These are phyloP conservation scores for Byssochlamys sp. DNA, from an alignment of 2,329 filamentous ascomycete genomes.

Conservation along the genomic window DNA sequence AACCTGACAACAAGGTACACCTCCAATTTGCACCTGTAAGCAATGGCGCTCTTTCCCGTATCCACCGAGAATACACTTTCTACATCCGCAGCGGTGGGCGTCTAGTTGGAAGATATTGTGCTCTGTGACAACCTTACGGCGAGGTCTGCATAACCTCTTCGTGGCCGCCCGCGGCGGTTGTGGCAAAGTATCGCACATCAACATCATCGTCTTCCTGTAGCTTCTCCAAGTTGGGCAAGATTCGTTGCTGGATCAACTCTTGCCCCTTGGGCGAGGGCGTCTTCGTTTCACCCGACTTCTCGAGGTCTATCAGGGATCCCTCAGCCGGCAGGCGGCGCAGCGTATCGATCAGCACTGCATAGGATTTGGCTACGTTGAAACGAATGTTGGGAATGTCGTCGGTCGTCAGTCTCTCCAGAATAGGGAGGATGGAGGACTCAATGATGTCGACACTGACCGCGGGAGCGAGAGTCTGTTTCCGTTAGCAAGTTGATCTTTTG, in stretches of 20 bases:
- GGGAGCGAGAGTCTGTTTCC: constrained; percentile 70
- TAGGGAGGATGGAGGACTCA: constrained; percentile 82
- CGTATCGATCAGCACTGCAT: constrained; percentile 79
- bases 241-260: constrained; percentile 73
- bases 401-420: constrained; percentile 84
- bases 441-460: constrained; percentile 92
- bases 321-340: constrained; percentile 81
- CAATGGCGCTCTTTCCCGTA: constrained; percentile 11
- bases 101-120: constrained; percentile 2
- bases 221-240: constrained; percentile 85
- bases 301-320: constrained; percentile 73
- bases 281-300: constrained; percentile 58
- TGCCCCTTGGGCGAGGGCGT: constrained; percentile 60
- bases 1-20: constrained; percentile 21
- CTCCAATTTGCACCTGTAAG: constrained; percentile 13
- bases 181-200: constrained; percentile 95
- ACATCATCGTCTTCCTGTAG: constrained; percentile 95
- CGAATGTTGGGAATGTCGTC: constrained; percentile 98
- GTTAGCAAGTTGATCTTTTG: constrained; percentile 17
- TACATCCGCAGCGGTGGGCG: constrained; percentile 7
- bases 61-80: constrained; percentile 8
- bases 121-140: constrained; percentile 21
- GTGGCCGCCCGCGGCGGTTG: constrained; percentile 60
- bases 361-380: constrained; percentile 98
- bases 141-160: constrained; percentile 49